A percentile compares a stretch with the other conserved stretches of the same genome.
Evolutionary conservation across 140 eudicot species (phyloP).

Genomic region (Bidens hawaiensis): DNA sequence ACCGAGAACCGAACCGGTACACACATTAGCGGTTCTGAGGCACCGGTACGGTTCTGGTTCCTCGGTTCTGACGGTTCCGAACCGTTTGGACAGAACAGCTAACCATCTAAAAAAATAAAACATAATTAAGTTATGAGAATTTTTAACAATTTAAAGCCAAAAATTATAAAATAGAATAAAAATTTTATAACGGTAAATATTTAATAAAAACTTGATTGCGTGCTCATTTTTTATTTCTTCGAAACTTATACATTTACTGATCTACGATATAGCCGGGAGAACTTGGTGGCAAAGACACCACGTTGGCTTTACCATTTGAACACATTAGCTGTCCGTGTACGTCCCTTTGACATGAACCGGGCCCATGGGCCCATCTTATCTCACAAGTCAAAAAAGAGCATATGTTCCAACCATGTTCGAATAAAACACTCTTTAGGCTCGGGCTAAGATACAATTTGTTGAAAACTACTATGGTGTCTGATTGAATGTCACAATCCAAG

Average conservation of each 20-base stretch:
- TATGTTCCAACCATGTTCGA: constrained; percentile 2
- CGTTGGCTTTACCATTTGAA: constrained; percentile 4
- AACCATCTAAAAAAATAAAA: too few species aligned
- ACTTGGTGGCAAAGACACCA: constrained; percentile 11
- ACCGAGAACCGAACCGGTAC: too few species aligned
- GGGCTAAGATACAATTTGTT: not conserved
- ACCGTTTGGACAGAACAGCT: too few species aligned
- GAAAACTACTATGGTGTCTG: not conserved
- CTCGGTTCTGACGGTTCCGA: too few species aligned
- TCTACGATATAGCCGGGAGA: not conserved
- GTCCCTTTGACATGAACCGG: not conserved
- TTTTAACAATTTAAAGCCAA: too few species aligned
- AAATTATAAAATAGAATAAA: too few species aligned
- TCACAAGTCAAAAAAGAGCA: constrained; percentile 6
- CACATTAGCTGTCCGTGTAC: constrained; percentile 8
- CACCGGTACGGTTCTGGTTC: too few species aligned
- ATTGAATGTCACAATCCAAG: constrained; percentile 11
- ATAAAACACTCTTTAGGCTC: not conserved
- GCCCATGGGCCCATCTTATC: not conserved
- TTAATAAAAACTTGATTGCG: not conserved
- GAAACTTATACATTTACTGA: too few species aligned
- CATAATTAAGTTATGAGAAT: too few species aligned
- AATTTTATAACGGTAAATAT: too few species aligned
- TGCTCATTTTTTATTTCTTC: too few species aligned
- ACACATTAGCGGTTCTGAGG: too few species aligned